phyloP scores from a whole-genome alignment of 2,329 filamentous ascomycete genomes.

The Rugonectria rugulosa region DNA sequence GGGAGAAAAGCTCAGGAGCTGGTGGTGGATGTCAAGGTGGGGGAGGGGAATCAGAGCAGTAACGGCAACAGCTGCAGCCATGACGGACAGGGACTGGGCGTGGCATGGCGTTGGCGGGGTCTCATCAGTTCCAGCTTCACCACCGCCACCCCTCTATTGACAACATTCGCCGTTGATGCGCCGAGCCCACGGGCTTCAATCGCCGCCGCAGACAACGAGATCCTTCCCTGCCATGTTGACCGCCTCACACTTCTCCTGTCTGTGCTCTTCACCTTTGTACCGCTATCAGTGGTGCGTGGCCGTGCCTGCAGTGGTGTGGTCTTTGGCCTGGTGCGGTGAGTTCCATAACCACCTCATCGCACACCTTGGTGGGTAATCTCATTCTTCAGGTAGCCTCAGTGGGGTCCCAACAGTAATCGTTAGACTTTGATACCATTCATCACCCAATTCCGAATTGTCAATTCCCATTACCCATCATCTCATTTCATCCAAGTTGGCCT shows the following conservation, averaged over 20 bases:
- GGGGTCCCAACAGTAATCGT: background rate
- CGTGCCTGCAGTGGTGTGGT: constrained; percentile 3
- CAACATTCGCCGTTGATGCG: background rate
- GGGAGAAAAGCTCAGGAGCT: constrained; percentile 23
- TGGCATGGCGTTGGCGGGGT: background rate
- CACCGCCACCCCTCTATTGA: background rate
- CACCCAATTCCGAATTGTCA: background rate
- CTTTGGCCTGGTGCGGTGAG: background rate
- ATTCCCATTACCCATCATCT: background rate
- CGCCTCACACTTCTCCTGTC: background rate
- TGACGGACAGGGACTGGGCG: background rate
- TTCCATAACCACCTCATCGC: background rate
- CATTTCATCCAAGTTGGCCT: background rate
- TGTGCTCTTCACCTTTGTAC: background rate
- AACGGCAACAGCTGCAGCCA: too few species aligned
- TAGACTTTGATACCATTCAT: background rate
- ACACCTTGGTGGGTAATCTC: background rate
- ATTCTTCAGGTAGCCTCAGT: background rate
- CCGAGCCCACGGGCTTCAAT: background rate
- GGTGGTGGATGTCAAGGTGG: constrained; percentile 11
- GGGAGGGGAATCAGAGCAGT: constrained; percentile 13
- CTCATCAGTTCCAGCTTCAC: background rate
- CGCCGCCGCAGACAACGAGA: background rate
- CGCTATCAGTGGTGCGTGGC: background rate
- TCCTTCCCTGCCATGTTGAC: background rate